Base-by-base conservation (phyloP, 495 filamentous ascomycete genomes). In the Bathelium albidoporum region DNA sequence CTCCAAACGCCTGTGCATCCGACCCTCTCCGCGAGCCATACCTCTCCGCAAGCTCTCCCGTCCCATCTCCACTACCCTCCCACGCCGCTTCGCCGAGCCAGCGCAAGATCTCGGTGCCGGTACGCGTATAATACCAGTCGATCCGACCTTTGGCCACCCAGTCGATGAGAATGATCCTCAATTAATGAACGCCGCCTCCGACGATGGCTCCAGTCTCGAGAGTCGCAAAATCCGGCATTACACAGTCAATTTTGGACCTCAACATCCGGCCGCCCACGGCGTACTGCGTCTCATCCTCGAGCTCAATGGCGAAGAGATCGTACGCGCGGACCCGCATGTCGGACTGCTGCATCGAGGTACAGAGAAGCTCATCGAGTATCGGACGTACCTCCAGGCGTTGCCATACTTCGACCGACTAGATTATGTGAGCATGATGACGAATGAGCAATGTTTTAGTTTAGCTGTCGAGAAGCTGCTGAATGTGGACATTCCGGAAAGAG, bases 401-500 rank as follows among this genome's bases (percentile, higher is more conserved):
- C 95, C 95, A 34, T 99, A 99, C 79, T 99, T 99, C 73, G 95
- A 99, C 79, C 89, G 95, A 65, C 79, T 99, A 74, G 95, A 99
- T 75, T 99, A 99, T 75, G 93, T 97, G 62, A 96, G 91, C 74
- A 99, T 99, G 95, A 98, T 97, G 94, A 97, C 94, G 66, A 97
- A 97, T 76, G 95, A 99, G 81, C 95, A 99, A 78, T 97, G 93
- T 71, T 99, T 87, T 75, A 84, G 90, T 14, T 80, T 99, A 61
- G 95, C 89, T 39, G 92, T 97, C 60, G 95, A 99, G 82, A 99
- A 97, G 84, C 82, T 99, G 59, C 77, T 99, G 71, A 99, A 99
- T 78, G 82, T 99, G 69, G 95, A 99, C 72, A 89, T 99, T 69
- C 95, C 95, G 31, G 88, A 91, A 58, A 82, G 95, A 65, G 95